A percentile compares a stretch with the other conserved stretches of the same genome.
These are phyloP conservation scores for Sisymbrium irio DNA, from an alignment of 345 rosid species.

Conservation along the genomic window DNA sequence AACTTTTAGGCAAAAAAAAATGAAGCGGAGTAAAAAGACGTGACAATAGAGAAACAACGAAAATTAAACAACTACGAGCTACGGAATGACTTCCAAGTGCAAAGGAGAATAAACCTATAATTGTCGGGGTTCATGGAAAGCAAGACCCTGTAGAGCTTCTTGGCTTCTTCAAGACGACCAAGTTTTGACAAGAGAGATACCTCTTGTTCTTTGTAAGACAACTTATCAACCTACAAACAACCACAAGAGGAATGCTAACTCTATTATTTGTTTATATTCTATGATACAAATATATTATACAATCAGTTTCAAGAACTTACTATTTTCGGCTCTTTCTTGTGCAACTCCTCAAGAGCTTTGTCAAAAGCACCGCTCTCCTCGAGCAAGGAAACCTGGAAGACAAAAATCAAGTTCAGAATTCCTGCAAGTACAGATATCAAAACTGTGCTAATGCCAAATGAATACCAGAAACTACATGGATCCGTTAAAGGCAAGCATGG, in stretches of 20 bases:
- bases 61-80: not conserved
- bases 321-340: conserved; percentile 67
- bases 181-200: conserved; percentile 76
- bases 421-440: not conserved
- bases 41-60: conserved; percentile 5
- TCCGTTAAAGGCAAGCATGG: not conserved
- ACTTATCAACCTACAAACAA: conserved; percentile 72
- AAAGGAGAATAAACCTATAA: conserved; percentile 60
- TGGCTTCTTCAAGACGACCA: conserved; percentile 75
- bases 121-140: conserved; percentile 96
- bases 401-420: not conserved
- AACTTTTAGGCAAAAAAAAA: conserved; percentile 1
- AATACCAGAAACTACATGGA: conserved; percentile 5
- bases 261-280: not conserved
- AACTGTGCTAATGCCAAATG: conserved; percentile 1
- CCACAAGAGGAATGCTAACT: conserved; percentile 20
- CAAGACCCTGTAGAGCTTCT: conserved; percentile 60
- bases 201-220: conserved; percentile 84
- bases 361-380: conserved; percentile 75
- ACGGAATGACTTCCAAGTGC: conserved; percentile 4
- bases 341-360: conserved; percentile 82
- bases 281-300: conserved; percentile 9
- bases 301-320: conserved; percentile 44
- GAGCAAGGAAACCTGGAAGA: conserved; percentile 71
- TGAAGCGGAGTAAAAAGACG: conserved; percentile 3